phyloP scores from a whole-genome alignment of 1,284 basidiomycete species.

The Microbotryum saponariae region DNA sequence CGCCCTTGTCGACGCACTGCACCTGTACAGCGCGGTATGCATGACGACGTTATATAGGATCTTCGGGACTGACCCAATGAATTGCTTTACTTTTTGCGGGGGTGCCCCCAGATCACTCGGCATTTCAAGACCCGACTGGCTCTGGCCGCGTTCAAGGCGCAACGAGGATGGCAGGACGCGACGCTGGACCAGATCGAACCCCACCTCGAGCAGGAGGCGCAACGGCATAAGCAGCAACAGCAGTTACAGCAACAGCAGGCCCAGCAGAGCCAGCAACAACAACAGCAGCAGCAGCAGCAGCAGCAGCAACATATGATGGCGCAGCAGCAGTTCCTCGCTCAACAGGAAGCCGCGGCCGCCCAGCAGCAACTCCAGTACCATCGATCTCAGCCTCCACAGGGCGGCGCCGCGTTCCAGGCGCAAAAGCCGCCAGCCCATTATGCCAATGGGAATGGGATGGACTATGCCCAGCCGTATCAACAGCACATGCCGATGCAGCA shows the following conservation, averaged over 20 bases:
- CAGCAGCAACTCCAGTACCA: too few species aligned
- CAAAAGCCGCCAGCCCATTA: not conserved
- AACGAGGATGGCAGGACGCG: slow-evolving; percentile 30
- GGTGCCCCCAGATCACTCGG: slow-evolving; percentile 29
- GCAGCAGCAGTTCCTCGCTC: not conserved
- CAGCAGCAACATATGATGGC: slow-evolving; percentile 11
- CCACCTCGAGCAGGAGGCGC: slow-evolving; percentile 21
- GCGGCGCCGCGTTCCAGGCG: not conserved
- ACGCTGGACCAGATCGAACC: slow-evolving; percentile 33
- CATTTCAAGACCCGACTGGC: slow-evolving; percentile 31
- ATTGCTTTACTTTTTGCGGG: not conserved
- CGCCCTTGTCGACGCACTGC: not conserved
- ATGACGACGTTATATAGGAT: not conserved
- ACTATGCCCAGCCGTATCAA: not conserved
- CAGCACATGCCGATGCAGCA: not conserved
- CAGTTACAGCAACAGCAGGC: not conserved
- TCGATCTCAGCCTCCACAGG: too few species aligned
- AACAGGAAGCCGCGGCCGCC: too few species aligned
- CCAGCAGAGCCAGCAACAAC: not conserved
- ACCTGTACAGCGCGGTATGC: not conserved
- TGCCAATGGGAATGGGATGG: not conserved
- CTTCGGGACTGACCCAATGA: not conserved
- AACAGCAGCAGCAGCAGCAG: slow-evolving; percentile 2
- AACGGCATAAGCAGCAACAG: slow-evolving; percentile 6
- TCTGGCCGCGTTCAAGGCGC: slow-evolving; percentile 33